Base-by-base conservation (phyloP, 495 filamentous ascomycete species). In the Aspergillus diversus region DNA sequence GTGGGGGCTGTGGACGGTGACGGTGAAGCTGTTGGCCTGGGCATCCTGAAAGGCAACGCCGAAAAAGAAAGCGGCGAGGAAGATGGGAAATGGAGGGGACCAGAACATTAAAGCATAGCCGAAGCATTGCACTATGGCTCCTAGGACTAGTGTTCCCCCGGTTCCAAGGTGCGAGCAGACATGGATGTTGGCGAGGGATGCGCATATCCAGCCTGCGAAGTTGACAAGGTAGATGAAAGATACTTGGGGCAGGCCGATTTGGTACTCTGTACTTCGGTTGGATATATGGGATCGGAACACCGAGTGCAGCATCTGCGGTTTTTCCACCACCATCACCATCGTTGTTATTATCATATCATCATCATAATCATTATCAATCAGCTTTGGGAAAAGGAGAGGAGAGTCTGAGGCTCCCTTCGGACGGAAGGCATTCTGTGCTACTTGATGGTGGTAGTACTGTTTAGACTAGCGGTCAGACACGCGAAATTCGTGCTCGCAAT, bases 11-110 rank as follows among this genome's bases (percentile, higher is more conserved):
- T 73, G 70, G 16, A 78, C 71, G 8, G 72, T 76, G 52, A 79
- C 73, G 0, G 81, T 81, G 62, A 80, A 84, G 5, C 79, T 80
- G 54, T 86, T 86, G 15, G 77, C 74, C 55, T 85, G 79, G 6
- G 83, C 75, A 63, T 87, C 83, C 53, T 84, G 79, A 59, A 80
- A 82, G 4, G 78, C 83, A 65, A 82, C 76, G 0, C 85, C 84
- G 57, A 85, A 61, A 60, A 80, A 78, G 67, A 85, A 86, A 0
- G 80, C 80, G 0, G 71, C 59, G 17, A 74, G 71, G 67, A 80
- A 85, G 5, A 86, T 66, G 0, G 69, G 70, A 54, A 81, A 83
- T 0, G 83, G 80, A 7, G 83, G 81, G 6, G 63, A 66, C 79
- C 82, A 83, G 55, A 77, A 73, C 31, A 84, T 78, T 31, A 84